These are phyloP conservation scores for Tricholoma bakamatsutake DNA, from an alignment of 768 basidiomycete species.

Conservation along the genomic window DNA sequence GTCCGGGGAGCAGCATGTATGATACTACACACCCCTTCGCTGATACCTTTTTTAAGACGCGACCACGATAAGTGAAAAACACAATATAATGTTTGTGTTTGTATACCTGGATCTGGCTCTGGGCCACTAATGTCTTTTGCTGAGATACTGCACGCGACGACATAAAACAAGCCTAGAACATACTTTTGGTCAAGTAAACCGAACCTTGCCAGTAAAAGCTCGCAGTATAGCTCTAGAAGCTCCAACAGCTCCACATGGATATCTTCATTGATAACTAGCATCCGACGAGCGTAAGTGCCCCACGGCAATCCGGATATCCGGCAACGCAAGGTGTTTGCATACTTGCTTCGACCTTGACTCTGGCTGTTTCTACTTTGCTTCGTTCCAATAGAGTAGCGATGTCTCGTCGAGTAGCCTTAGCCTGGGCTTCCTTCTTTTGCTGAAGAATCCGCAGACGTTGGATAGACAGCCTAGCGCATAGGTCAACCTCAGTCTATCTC, in stretches of 20 bases:
- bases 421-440: slow-evolving; percentile 89
- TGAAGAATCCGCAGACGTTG: slow-evolving; percentile 82
- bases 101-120: slow-evolving; percentile 75
- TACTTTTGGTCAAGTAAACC: slow-evolving; percentile 87
- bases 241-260: slow-evolving; percentile 85
- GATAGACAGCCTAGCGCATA: slow-evolving; percentile 59
- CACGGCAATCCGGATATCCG: neutral
- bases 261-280: slow-evolving; percentile 75
- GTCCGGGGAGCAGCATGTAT: slow-evolving; percentile 90
- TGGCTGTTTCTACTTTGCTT: slow-evolving; percentile 78
- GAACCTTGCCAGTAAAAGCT: slow-evolving; percentile 89
- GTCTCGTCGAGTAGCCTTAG: slow-evolving; percentile 63
- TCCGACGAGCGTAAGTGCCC: neutral
- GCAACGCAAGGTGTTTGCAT: slow-evolving; percentile 22
- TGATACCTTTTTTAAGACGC: slow-evolving; percentile 26
- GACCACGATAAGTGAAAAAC: neutral
- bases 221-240: slow-evolving; percentile 89
- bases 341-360: slow-evolving; percentile 83
- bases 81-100: neutral
- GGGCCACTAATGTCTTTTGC: slow-evolving; percentile 43
- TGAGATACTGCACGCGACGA: slow-evolving; percentile 8
- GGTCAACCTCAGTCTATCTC: neutral
- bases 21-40: slow-evolving; percentile 83
- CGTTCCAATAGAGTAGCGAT: slow-evolving; percentile 76
- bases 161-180: slow-evolving; percentile 20